Percentiles rank a stretch among this genome's conserved stretches.
These are phyloP conservation scores for Erysimum cheiranthoides DNA, from an alignment of 345 rosid species.

Conservation along the genomic window DNA sequence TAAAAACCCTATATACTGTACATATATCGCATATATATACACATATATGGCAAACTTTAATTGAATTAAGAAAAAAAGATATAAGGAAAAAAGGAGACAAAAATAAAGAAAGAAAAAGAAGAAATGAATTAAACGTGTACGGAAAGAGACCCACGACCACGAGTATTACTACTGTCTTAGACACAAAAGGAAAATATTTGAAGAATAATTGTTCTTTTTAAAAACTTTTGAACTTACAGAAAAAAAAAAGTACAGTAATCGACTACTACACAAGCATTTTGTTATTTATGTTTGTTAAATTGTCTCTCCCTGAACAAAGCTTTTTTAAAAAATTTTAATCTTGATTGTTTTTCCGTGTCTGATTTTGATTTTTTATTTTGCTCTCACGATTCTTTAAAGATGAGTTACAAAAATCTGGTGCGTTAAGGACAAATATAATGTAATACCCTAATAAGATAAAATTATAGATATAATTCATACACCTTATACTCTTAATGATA, in stretches of 20 bases:
- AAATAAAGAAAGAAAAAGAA: background rate
- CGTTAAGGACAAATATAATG: constrained; percentile 9
- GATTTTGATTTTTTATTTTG: background rate
- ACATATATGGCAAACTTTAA: constrained; percentile 37
- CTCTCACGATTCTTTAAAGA: background rate
- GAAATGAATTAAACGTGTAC: background rate
- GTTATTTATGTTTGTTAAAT: background rate
- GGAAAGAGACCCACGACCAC: constrained; percentile 16
- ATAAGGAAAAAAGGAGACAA: background rate
- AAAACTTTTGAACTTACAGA: background rate
- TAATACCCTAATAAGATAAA: background rate
- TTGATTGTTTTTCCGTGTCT: too few species aligned
- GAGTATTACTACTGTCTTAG: background rate
- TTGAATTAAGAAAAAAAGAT: background rate
- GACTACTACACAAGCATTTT: background rate
- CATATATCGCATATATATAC: too few species aligned
- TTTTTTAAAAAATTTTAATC: too few species aligned
- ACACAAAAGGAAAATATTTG: background rate
- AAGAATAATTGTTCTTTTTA: background rate
- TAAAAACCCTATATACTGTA: too few species aligned
- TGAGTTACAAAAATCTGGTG: background rate
- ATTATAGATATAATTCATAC: too few species aligned
- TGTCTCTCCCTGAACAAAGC: background rate
- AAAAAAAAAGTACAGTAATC: background rate
- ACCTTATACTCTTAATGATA: too few species aligned